Percentiles rank a stretch among this genome's conserved stretches.
Evolutionary conservation across 352 stramenopile species (phyloP).

Genomic region (Globisporangium spiculum): DNA sequence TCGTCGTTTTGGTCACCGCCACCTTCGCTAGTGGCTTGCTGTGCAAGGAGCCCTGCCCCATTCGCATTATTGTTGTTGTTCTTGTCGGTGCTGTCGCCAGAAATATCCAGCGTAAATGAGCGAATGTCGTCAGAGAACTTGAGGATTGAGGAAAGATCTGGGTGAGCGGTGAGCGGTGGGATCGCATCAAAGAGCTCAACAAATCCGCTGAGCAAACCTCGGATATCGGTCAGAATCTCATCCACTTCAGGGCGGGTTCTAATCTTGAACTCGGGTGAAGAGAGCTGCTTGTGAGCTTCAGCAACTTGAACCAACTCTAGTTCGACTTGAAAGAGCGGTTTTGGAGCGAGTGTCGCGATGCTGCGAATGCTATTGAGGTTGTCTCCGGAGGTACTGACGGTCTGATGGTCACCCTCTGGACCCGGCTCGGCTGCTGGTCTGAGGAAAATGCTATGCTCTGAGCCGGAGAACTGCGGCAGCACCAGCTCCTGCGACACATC

Average conservation of each 20-base stretch:
- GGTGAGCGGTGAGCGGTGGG: slow-evolving; percentile 31
- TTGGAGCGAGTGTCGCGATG: slow-evolving; percentile 6
- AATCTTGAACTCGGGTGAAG: slow-evolving; percentile 19
- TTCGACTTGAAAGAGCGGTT: slow-evolving; percentile 20
- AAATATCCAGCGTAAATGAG: slow-evolving; percentile 20
- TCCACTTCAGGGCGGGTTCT: slow-evolving; percentile 34
- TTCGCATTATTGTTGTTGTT: neutral
- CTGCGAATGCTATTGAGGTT: neutral
- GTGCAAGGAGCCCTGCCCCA: neutral
- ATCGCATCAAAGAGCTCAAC: slow-evolving; percentile 40
- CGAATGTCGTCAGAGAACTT: slow-evolving; percentile 51
- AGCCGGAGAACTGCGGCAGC: slow-evolving; percentile 21
- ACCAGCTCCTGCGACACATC: slow-evolving; percentile 22
- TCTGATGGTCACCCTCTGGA: neutral
- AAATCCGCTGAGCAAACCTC: slow-evolving; percentile 31
- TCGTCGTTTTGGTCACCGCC: slow-evolving; percentile 16
- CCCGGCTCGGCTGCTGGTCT: neutral
- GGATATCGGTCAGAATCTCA: slow-evolving; percentile 24
- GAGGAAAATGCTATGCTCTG: slow-evolving; percentile 5
- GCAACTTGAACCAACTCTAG: slow-evolving; percentile 12
- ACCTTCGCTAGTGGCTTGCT: neutral
- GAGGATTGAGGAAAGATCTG: slow-evolving; percentile 41
- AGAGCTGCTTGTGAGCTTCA: neutral
- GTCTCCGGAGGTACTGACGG: neutral
- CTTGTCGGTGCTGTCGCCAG: neutral